Evolutionary conservation across 371 early-diverging fungal genomes (phyloP), one percentile per base, ranked within the genome.

Genomic region (Syncephalis plumigaleata): DNA sequence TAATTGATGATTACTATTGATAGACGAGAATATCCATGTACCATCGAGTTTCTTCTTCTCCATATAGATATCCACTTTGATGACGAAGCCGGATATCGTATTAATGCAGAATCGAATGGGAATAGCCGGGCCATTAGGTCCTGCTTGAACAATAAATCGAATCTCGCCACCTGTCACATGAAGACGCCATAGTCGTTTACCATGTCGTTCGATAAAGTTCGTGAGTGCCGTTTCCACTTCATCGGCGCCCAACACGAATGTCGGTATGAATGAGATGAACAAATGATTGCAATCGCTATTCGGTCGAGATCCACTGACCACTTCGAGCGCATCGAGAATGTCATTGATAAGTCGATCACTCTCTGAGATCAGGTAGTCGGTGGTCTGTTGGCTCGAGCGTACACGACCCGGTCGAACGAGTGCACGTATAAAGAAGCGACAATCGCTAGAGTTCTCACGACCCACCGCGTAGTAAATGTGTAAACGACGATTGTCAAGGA

Each of bases 281-380:
- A 97, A 59, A 54, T 97, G 98, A 71, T 95, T 95, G 73, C 94
- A 91, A 66, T 95, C 95, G 22, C 85, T 86, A 71, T 91, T 91
- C 61, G 88, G 86, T 65, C 87, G 75, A 51, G 79, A 73, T 21
- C 81, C 76, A 39, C 78, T 71, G 24, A 93, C 83, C 45, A 97
- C 77, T 63, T 95, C 98, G 36, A 97, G 68, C 0, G 91, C 80
- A 59, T 94, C 92, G 55, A 97, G 58, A 58, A 91, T 89, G 56
- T 92, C 96, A 54, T 70, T 87, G 55, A 94, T 60, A 43, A 94
- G 66, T 37, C 92, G 79, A 60, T 89, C 88, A 36, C 86, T 87
- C 59, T 95, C 94, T 17, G 91, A 88, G 18, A 88, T 81, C 57
- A 97, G 59, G 58, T 87, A 94, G 51, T 93, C 95, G 31, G 84